A percentile compares a stretch with the other conserved stretches of the same genome.
Conservation (phyloP, 495 filamentous ascomycete species). For the Trichoderma erinaceum region DNA sequence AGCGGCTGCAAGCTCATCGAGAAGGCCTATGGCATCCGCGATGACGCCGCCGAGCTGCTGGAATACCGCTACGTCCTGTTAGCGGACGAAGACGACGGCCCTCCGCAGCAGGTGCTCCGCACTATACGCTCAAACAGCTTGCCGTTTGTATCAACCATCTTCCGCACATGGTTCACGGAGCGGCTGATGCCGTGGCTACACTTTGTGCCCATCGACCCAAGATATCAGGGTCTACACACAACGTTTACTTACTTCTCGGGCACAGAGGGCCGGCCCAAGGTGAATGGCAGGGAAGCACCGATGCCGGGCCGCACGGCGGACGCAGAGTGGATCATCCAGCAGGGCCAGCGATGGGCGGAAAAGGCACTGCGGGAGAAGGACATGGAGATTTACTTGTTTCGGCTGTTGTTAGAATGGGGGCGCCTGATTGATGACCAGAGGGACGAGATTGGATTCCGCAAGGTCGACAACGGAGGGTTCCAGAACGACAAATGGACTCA, state of each 20-base stretch:
- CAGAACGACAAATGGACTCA: constrained; percentile 7
- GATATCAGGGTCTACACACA: constrained; percentile 58
- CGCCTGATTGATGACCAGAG: constrained; percentile 56
- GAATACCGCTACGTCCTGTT: constrained; percentile 52
- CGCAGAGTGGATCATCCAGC: constrained; percentile 55
- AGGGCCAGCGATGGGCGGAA: constrained; percentile 58
- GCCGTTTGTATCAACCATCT: constrained; percentile 59
- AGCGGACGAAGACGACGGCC: constrained; percentile 64
- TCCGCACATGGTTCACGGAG: constrained; percentile 69
- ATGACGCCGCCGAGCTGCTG: constrained; percentile 26
- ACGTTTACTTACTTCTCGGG: constrained; percentile 59
- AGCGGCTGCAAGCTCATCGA: constrained; percentile 46
- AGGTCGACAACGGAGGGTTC: not conserved
- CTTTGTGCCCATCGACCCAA: constrained; percentile 68
- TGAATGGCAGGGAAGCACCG: constrained; percentile 42
- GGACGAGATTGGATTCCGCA: constrained; percentile 51
- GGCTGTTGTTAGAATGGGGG: constrained; percentile 71
- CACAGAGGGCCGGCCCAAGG: constrained; percentile 30
- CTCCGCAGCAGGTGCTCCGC: constrained; percentile 57
- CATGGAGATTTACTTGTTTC: constrained; percentile 77
- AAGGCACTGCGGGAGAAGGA: constrained; percentile 68
- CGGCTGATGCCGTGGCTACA: constrained; percentile 68
- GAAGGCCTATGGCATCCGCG: constrained; percentile 49
- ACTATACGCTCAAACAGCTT: constrained; percentile 58
- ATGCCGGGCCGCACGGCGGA: constrained; percentile 32